Evolutionary conservation across 441 rosid genomes (phyloP), one percentile per base, ranked within the genome.

Genomic region (Hura crepitans): DNA sequence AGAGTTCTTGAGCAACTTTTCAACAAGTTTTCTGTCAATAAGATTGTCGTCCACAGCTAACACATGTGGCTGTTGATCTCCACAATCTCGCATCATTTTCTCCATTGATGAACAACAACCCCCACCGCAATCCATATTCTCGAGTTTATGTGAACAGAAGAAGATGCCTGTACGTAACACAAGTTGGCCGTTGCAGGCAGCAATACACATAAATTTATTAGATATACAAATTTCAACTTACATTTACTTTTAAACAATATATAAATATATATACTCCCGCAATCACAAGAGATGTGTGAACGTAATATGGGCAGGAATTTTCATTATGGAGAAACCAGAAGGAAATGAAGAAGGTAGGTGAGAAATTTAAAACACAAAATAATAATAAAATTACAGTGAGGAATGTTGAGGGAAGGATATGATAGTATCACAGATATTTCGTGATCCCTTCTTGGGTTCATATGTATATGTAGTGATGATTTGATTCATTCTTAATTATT

Each of bases 1-100:
- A 33, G 89, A 91, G 83, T 81, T 86, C 80, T 81, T 85, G 71
- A 93, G 93, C 69, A 93, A 73, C 50, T 63, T 83, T 78, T 93
- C 96, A 5, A 91, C 84, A 6, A 93, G 78, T 78, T 86, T 91
- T 15, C 96, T 79, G 60, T 93, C 97, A 17, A 89, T 53, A 22
- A 93, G 84, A 74, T 82, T 93, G 73, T 93, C 98, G 78, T 93
- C 98, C 1, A 93, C 97, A 0, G 97, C 98, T 73, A 93, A 76
- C 73, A 91, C 96, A 85, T 91, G 97, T 33, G 80, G 85, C 64
- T 81, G 83, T 56, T 47, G 62, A 2, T 79, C 84, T 25, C 73
- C 80, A 63, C 28, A 50, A 22, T 75, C 75, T 60, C 37, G 71
- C 65, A 71, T 7, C 51, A 15, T 69, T 61, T 78, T 76, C 71